phyloP scores from a whole-genome alignment of 2,329 filamentous ascomycete genomes.

The Venturia oleaginea region DNA sequence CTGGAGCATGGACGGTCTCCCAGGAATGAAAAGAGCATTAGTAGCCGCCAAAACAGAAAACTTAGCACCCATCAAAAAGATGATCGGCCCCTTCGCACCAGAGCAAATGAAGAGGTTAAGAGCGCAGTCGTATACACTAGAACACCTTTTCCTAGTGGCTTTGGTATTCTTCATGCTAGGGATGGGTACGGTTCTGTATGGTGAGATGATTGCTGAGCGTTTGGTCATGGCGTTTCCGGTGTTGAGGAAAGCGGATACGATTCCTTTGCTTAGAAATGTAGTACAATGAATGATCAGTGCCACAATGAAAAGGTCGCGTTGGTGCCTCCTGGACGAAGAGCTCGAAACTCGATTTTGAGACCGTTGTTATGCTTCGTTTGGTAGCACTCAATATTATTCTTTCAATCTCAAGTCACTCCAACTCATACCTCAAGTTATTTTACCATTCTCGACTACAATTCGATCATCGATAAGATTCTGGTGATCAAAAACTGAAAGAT shows the following conservation, averaged over 20 bases:
- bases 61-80: conserved; percentile 35
- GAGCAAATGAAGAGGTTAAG: conserved; percentile 8
- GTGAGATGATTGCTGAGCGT: background rate
- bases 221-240: background rate
- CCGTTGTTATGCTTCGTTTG: too few species aligned
- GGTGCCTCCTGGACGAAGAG: too few species aligned
- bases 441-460: too few species aligned
- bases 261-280: background rate
- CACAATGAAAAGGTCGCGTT: too few species aligned
- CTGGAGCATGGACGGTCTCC: conserved; percentile 35
- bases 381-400: too few species aligned
- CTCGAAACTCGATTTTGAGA: too few species aligned
- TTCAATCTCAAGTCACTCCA: too few species aligned
- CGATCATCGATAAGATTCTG: too few species aligned
- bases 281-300: background rate
- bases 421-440: too few species aligned
- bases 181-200: background rate
- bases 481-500: too few species aligned
- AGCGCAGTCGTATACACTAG: background rate
- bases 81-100: conserved; percentile 29
- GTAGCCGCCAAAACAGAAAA: conserved; percentile 27
- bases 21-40: conserved; percentile 33
- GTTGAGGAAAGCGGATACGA: background rate
- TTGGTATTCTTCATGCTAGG: conserved; percentile 5
- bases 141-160: background rate